Evolutionary conservation across 2,329 filamentous ascomycete species (phyloP).

Genomic region (Metarhizium album): DNA sequence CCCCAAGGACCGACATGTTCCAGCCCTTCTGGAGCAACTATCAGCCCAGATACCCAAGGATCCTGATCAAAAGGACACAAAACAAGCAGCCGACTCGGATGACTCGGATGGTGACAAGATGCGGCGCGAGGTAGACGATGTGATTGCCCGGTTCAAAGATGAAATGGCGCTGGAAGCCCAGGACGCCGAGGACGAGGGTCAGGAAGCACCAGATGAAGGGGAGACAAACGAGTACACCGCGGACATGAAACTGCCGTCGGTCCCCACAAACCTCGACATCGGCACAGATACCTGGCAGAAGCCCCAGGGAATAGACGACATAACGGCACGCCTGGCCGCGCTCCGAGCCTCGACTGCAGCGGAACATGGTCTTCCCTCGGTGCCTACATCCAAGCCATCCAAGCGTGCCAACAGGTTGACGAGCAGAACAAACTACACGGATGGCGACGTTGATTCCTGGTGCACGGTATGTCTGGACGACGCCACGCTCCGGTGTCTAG

Average conservation of each 20-base stretch:
- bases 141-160: slow-evolving; percentile 36
- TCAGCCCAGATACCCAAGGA: slow-evolving; percentile 21
- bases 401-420: slow-evolving; percentile 27
- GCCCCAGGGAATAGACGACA: slow-evolving; percentile 23
- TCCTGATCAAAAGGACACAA: slow-evolving; percentile 1
- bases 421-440: slow-evolving; percentile 39
- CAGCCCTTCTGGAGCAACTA: slow-evolving; percentile 26
- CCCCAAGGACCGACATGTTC: slow-evolving; percentile 22
- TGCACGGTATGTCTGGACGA: slow-evolving; percentile 77
- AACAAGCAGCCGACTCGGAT: slow-evolving; percentile 18
- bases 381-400: slow-evolving; percentile 37
- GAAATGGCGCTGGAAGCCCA: slow-evolving; percentile 28
- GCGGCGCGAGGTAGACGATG: slow-evolving; percentile 30
- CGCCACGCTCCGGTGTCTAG: slow-evolving; percentile 59
- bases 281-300: neutral
- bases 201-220: neutral
- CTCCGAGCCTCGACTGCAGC: slow-evolving; percentile 28
- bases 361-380: slow-evolving; percentile 32
- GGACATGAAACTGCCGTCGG: neutral
- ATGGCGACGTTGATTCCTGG: slow-evolving; percentile 67
- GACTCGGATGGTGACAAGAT: slow-evolving; percentile 43
- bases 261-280: slow-evolving; percentile 5
- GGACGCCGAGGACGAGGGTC: slow-evolving; percentile 1
- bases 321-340: slow-evolving; percentile 41
- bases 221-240: neutral